A percentile compares a stretch with the other conserved stretches of the same genome.
Conservation (phyloP, 768 basidiomycete genomes). For the Polyporus arcularius region DNA sequence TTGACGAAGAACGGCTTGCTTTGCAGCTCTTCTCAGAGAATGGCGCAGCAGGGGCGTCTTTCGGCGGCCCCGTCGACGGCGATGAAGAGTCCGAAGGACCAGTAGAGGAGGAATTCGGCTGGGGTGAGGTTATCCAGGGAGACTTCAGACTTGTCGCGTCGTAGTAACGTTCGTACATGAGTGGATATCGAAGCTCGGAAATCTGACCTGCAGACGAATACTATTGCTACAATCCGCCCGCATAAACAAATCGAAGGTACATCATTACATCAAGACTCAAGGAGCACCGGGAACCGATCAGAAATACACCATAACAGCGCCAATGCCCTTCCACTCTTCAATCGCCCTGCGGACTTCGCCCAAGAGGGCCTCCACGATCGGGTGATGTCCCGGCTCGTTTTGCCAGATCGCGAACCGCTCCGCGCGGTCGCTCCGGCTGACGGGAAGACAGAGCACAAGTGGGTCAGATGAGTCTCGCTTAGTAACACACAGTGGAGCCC, state of each 20-base stretch:
- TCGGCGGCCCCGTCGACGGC: constrained; percentile 27
- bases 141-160: constrained; percentile 32
- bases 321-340: constrained; percentile 11
- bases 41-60: constrained; percentile 24
- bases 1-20: constrained; percentile 22
- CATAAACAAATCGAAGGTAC: too few relatives aligned
- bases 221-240: neutral
- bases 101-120: constrained; percentile 26
- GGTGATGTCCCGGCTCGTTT: constrained; percentile 14
- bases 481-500: constrained; percentile 1
- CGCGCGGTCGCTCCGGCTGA: constrained; percentile 5
- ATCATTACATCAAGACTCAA: too few relatives aligned
- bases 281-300: neutral
- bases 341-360: constrained; percentile 13
- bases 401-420: constrained; percentile 9
- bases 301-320: neutral
- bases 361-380: constrained; percentile 12
- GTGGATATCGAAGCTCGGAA: too few relatives aligned
- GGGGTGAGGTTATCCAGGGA: constrained; percentile 30
- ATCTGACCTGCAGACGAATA: neutral
- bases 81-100: constrained; percentile 19
- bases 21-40: constrained; percentile 13
- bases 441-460: neutral
- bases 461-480: neutral
- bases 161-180: neutral